Conservation (phyloP, 2,329 filamentous ascomycete genomes). For the Penicillium sp. region DNA sequence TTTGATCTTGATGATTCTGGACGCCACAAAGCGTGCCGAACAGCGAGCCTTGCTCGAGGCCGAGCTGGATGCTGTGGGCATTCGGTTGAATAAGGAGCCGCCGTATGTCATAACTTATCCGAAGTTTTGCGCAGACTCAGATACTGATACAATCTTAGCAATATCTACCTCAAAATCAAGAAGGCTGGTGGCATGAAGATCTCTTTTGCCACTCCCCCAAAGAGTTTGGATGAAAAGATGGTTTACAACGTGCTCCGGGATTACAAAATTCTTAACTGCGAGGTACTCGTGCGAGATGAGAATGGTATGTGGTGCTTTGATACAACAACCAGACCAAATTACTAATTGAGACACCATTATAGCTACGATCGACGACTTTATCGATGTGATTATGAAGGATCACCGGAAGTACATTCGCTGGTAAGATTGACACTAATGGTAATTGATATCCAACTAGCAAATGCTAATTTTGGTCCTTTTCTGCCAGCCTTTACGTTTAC, state of each 20-base stretch:
- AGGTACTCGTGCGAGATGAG: slow-evolving; percentile 92
- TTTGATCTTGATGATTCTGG: slow-evolving; percentile 92
- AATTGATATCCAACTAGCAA: neutral
- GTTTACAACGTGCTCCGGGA: slow-evolving; percentile 95
- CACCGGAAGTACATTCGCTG: slow-evolving; percentile 95
- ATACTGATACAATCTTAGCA: slow-evolving; percentile 52
- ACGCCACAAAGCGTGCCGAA: slow-evolving; percentile 94
- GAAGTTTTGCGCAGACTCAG: neutral
- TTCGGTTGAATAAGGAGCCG: slow-evolving; percentile 84
- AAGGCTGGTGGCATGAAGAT: slow-evolving; percentile 99
- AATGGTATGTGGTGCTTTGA: slow-evolving; percentile 52
- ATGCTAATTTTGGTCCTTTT: neutral
- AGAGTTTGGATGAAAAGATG: slow-evolving; percentile 95
- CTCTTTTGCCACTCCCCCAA: slow-evolving; percentile 86
- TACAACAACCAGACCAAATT: neutral
- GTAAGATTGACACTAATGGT: slow-evolving; percentile 31
- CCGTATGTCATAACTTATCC: slow-evolving; percentile 59
- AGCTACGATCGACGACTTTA: slow-evolving; percentile 96
- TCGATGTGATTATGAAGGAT: slow-evolving; percentile 99
- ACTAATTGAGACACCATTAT: neutral
- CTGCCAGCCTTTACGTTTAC: slow-evolving; percentile 81
- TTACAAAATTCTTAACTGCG: slow-evolving; percentile 98
- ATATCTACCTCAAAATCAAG: slow-evolving; percentile 95
- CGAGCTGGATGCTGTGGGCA: slow-evolving; percentile 92
- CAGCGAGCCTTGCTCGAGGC: slow-evolving; percentile 86